These are phyloP conservation scores for Physcomitrellopsis africana DNA, from an alignment of 225 moss, liverwort and hornwort species.

Conservation along the genomic window DNA sequence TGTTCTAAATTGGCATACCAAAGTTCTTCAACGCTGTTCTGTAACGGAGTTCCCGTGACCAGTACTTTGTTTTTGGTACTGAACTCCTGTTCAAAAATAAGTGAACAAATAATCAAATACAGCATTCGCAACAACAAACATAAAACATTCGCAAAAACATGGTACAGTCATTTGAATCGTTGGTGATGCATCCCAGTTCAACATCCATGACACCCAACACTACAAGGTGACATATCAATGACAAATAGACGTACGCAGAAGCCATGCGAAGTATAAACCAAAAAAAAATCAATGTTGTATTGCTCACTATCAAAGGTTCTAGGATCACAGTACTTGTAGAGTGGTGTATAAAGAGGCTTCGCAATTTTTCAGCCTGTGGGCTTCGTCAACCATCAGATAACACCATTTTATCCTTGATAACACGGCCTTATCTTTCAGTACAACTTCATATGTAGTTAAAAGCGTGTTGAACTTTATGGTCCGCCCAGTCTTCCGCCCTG, in stretches of 20 bases:
- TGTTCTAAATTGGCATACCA: conserved; percentile 58
- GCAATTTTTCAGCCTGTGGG: conserved; percentile 97
- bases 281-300: conserved; percentile 9
- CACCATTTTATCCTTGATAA: conserved; percentile 93
- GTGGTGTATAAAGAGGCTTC: conserved; percentile 96
- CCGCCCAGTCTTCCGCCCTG: conserved; percentile 88
- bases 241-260: neutral
- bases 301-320: conserved; percentile 6
- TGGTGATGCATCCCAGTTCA: neutral
- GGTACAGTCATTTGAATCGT: neutral
- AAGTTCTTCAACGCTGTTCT: conserved; percentile 99
- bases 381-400: conserved; percentile 99
- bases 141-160: too few relatives aligned
- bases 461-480: conserved; percentile 89
- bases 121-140: neutral
- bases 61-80: conserved; percentile 97
- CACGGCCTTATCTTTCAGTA: conserved; percentile 95
- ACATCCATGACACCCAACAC: conserved; percentile 7
- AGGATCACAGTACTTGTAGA: conserved; percentile 64
- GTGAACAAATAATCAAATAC: too few relatives aligned
- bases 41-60: conserved; percentile 96
- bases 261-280: neutral
- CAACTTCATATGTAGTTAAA: conserved; percentile 97
- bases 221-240: neutral
- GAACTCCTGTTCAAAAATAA: conserved; percentile 68